These are phyloP conservation scores for Phenoliferia sp. DNA, from an alignment of 1,284 basidiomycete species.

Conservation along the genomic window DNA sequence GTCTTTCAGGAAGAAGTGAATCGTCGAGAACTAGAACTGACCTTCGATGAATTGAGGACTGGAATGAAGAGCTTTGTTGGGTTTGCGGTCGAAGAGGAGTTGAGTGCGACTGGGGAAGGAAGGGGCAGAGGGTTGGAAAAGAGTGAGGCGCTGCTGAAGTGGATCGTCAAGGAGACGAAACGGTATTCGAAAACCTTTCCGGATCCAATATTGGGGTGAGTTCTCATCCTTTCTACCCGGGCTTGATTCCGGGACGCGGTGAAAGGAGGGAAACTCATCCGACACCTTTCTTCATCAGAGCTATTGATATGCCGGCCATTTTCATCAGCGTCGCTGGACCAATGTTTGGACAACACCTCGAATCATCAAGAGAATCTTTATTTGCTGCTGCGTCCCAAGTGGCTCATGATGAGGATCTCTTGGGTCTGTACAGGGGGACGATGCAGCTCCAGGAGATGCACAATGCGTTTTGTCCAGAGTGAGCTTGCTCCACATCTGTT, in stretches of 20 bases:
- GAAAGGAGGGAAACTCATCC: no score
- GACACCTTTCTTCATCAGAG: conserved; percentile 7
- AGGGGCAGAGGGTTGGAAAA: no score
- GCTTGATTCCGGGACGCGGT: no score
- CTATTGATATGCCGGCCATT: conserved; percentile 25
- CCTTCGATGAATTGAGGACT: conserved; percentile 41
- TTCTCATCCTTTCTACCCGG: conserved; percentile 19
- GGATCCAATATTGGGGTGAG: conserved; percentile 71
- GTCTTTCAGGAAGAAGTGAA: conserved; percentile 35
- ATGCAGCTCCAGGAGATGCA: conserved; percentile 71
- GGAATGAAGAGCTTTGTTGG: conserved; percentile 48
- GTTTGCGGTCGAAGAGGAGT: conserved; percentile 51
- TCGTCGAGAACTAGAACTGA: conserved; percentile 36
- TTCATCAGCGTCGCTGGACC: conserved; percentile 74
- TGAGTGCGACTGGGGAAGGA: no score
- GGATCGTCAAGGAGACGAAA: conserved; percentile 82
- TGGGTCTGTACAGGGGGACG: conserved; percentile 72
- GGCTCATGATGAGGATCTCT: conserved; percentile 80
- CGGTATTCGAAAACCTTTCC: conserved; percentile 77
- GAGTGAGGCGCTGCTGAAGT: conserved; percentile 82
- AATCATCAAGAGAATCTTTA: conserved; percentile 59
- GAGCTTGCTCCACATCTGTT: conserved; percentile 33
- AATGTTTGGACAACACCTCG: conserved; percentile 68
- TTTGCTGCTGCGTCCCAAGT: conserved; percentile 48
- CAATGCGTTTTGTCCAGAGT: conserved; percentile 72